Base-by-base conservation (phyloP, 352 stramenopile genomes). In the Hyaloperonospora arabidopsidis region DNA sequence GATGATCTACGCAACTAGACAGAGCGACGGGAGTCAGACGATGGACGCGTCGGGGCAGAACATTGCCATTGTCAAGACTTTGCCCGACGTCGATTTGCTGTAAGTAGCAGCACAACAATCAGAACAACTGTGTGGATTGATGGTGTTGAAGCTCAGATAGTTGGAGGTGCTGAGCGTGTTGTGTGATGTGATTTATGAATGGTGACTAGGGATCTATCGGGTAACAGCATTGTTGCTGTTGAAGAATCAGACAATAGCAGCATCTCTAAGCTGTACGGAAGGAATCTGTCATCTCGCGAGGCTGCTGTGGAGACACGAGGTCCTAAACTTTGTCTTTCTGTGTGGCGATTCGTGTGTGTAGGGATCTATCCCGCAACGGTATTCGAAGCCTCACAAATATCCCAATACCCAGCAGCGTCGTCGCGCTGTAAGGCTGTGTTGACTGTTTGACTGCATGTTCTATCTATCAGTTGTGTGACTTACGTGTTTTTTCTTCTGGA, bases 1-100 rank as follows among this genome's bases (percentile, higher is more conserved):
- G 45, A 71, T 59, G 3, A 61, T 71, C 18, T 46, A 25, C 22
- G 45, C 63, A 2, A 49, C 60, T 25, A 63, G 22, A 0, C 43
- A 59, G 45, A 65, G 51, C 38, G 61, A 72, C 38, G 65, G 65
- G 38, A 70, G 47, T 8, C 57, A 35, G 23, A 59, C 61, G 17
- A 67, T 72, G 54, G 61, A 72, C 41, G 65, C 57, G 11, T 70
- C 65, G 0, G 49, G 57, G 15, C 51, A 64, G 49, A 36, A 46
- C 8, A 61, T 72, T 14, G 47, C 63, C 25, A 17, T 61, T 5
- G 56, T 72, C 28, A 1, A 59, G 36, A 72, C 56, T 46, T 72
- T 72, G 29, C 65, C 65, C 2, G 12, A 59, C 3, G 57, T 69
- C 49, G 41, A 70, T 6, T 61, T 44, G 17, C 15, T 72, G 61